phyloP scores from a whole-genome alignment of 768 basidiomycete species.

The Suillus bovinus region DNA sequence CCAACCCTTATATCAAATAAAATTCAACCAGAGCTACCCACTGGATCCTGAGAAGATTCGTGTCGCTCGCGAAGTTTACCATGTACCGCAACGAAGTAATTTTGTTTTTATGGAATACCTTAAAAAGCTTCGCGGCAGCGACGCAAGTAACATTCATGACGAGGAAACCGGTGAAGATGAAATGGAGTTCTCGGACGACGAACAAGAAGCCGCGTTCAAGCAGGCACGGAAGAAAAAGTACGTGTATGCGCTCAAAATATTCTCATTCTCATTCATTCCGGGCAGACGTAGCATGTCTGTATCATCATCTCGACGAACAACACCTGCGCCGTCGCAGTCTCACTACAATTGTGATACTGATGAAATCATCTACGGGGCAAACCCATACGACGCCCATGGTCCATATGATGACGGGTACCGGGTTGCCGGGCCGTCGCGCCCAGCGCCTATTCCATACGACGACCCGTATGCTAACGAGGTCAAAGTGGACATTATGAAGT shows the following conservation, averaged over 20 bases:
- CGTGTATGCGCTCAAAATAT: slow-evolving; percentile 21
- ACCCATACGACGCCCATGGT: slow-evolving; percentile 66
- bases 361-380: slow-evolving; percentile 46
- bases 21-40: slow-evolving; percentile 68
- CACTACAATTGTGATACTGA: slow-evolving; percentile 53
- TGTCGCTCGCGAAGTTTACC: slow-evolving; percentile 70
- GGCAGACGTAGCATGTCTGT: slow-evolving; percentile 55
- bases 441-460: slow-evolving; percentile 72
- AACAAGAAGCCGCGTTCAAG: slow-evolving; percentile 79
- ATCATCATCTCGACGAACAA: slow-evolving; percentile 54
- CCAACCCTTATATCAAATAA: slow-evolving; percentile 87
- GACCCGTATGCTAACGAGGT: slow-evolving; percentile 69
- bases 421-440: slow-evolving; percentile 54
- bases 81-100: slow-evolving; percentile 75
- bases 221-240: slow-evolving; percentile 60
- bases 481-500: slow-evolving; percentile 24
- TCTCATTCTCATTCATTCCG: slow-evolving; percentile 6
- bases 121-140: slow-evolving; percentile 76
- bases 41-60: slow-evolving; percentile 56
- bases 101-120: slow-evolving; percentile 84
- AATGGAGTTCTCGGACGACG: slow-evolving; percentile 94
- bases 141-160: slow-evolving; percentile 93
- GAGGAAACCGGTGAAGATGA: slow-evolving; percentile 92
- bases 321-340: slow-evolving; percentile 53
- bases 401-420: slow-evolving; percentile 68